phyloP scores from a whole-genome alignment of 352 stramenopile species.

The Globisporangium polare region DNA sequence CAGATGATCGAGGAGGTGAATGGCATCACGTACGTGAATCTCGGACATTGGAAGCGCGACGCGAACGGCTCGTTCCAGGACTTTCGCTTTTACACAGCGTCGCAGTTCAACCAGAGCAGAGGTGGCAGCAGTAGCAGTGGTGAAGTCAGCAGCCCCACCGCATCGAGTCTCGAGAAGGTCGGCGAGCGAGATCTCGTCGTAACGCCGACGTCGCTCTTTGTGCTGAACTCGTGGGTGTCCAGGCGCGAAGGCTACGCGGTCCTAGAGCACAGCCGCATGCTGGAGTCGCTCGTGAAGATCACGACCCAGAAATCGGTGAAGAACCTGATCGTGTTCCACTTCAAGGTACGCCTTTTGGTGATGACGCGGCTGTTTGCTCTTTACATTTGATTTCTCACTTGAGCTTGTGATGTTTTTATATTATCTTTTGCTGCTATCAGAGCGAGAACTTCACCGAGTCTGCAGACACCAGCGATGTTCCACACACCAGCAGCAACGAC shows the following conservation, averaged over 20 bases:
- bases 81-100: constrained; percentile 43
- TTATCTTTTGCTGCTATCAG: not conserved
- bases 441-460: constrained; percentile 6
- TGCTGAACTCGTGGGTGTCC: constrained; percentile 39
- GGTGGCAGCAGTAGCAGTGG: not conserved
- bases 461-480: not conserved
- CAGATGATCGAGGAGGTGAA: constrained; percentile 19
- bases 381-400: not conserved
- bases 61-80: constrained; percentile 28
- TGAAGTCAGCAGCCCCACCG: not conserved
- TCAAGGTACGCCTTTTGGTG: constrained; percentile 40
- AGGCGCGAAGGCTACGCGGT: constrained; percentile 43
- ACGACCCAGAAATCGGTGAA: constrained; percentile 46
- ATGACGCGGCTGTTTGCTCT: not conserved
- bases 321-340: constrained; percentile 73
- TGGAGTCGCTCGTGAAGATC: constrained; percentile 56
- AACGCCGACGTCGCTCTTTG: constrained; percentile 40
- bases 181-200: constrained; percentile 72
- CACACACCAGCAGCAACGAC: not conserved
- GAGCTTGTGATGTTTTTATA: not conserved
- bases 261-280: constrained; percentile 52
- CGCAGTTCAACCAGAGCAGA: constrained; percentile 22
- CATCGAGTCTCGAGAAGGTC: constrained; percentile 20
- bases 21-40: constrained; percentile 31
- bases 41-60: constrained; percentile 44